A percentile compares a stretch with the other conserved stretches of the same genome.
These are phyloP conservation scores for Rhypophila decipiens DNA, from an alignment of 495 filamentous ascomycete species.

Conservation along the genomic window DNA sequence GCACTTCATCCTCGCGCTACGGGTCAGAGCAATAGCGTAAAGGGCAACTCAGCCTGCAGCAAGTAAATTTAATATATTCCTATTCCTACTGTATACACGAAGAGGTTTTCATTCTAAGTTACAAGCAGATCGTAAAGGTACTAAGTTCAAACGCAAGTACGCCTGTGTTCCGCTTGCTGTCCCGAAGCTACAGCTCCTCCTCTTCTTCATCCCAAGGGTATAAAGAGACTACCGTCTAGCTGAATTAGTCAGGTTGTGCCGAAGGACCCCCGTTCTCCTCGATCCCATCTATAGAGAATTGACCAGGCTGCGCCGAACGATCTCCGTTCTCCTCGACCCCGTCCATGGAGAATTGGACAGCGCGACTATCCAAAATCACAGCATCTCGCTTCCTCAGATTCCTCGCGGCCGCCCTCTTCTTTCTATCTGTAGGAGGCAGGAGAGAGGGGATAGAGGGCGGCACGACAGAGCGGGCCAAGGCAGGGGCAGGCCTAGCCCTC, in stretches of 20 bases:
- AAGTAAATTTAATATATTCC: background rate
- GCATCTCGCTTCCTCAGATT: slow-evolving; percentile 7
- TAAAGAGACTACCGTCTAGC: background rate
- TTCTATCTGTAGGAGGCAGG: slow-evolving; percentile 3
- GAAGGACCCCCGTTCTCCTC: background rate
- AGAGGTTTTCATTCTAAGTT: background rate
- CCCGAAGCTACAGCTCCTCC: background rate
- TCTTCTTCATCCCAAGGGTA: background rate
- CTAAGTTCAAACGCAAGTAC: background rate
- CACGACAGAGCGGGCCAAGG: background rate
- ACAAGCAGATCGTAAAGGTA: background rate
- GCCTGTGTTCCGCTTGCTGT: background rate
- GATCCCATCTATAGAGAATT: background rate
- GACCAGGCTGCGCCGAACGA: slow-evolving; percentile 2
- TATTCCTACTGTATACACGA: background rate
- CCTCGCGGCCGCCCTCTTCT: slow-evolving; percentile 3
- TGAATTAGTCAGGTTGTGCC: background rate
- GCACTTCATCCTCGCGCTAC: background rate
- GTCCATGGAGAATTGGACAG: slow-evolving; percentile 1
- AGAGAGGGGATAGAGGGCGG: slow-evolving; percentile 1
- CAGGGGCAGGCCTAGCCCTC: slow-evolving; percentile 3
- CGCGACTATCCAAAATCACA: slow-evolving; percentile 5
- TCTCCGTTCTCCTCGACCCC: slow-evolving; percentile 3
- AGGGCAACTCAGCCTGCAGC: background rate
- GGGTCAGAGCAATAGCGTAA: background rate